Conservation (phyloP, 192 early-diverging fungal species). For the Podila horticola region DNA sequence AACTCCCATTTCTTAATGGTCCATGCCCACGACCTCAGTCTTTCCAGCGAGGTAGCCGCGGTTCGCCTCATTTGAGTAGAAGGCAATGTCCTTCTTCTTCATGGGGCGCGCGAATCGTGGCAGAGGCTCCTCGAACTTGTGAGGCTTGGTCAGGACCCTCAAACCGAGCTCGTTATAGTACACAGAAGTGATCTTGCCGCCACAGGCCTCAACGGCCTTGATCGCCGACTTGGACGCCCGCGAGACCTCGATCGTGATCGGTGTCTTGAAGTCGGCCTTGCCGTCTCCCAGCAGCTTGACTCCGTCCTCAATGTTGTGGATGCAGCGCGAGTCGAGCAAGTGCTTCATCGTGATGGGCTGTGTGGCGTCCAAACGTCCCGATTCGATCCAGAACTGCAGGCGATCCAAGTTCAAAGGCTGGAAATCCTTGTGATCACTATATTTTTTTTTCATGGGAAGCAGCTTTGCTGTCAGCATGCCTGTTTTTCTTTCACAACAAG, state of each 20-base stretch:
- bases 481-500: background rate
- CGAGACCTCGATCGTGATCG: constrained; percentile 88
- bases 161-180: constrained; percentile 83
- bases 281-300: constrained; percentile 85
- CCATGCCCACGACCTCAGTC: constrained; percentile 48
- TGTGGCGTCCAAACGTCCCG: constrained; percentile 81
- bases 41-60: constrained; percentile 79
- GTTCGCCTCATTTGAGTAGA: constrained; percentile 74
- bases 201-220: constrained; percentile 79
- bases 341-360: constrained; percentile 87
- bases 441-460: background rate
- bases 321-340: constrained; percentile 72
- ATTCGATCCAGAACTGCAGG: constrained; percentile 92
- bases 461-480: background rate
- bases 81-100: constrained; percentile 68
- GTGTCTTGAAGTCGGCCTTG: constrained; percentile 75
- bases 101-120: constrained; percentile 76
- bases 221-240: constrained; percentile 83
- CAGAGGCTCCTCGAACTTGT: constrained; percentile 73
- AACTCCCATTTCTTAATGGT: constrained; percentile 17
- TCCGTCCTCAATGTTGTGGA: constrained; percentile 85
- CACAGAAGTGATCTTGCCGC: constrained; percentile 83
- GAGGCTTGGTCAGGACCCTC: constrained; percentile 80
- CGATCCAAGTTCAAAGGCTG: constrained; percentile 86
- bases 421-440: constrained; percentile 68